Conservation (phyloP, 306 rosid genomes). For the Datisca glomerata region DNA sequence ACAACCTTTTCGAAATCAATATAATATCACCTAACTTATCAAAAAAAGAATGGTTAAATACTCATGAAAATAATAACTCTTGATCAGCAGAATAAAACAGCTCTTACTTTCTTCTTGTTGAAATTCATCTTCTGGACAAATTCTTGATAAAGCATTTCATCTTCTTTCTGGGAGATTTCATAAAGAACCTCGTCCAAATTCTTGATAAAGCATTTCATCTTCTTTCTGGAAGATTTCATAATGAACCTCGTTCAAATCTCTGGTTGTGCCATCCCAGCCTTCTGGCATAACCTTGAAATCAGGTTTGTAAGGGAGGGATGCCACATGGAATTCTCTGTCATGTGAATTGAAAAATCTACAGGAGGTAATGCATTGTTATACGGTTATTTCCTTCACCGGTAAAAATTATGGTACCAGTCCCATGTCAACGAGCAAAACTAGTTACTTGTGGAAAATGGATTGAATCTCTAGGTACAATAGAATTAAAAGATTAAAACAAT, state of each 20-base stretch:
- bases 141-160: constrained; percentile 76
- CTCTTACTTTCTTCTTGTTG: constrained; percentile 87
- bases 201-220: too few species aligned
- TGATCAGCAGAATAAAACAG: neutral
- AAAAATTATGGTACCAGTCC: too few species aligned
- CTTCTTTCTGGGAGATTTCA: constrained; percentile 80
- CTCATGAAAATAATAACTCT: too few species aligned
- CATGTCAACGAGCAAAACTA: too few species aligned
- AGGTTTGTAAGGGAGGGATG: constrained; percentile 90
- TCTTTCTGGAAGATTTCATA: constrained; percentile 85
- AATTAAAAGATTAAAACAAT: too few species aligned
- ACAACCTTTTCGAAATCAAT: too few species aligned
- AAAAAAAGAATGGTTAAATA: too few species aligned
- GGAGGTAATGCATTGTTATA: constrained; percentile 6
- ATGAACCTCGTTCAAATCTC: constrained; percentile 88
- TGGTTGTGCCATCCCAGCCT: constrained; percentile 96
- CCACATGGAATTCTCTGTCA: constrained; percentile 90
- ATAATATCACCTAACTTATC: too few species aligned
- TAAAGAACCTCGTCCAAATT: constrained; percentile 93
- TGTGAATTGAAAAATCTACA: constrained; percentile 79
- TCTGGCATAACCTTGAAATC: constrained; percentile 97
- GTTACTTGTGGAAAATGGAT: too few species aligned
- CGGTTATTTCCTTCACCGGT: too few species aligned
- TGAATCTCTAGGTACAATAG: too few species aligned
- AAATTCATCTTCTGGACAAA: constrained; percentile 74